Conservation (phyloP, 164 flowering plant species). For the grape (Vitis vinifera) region DNA sequence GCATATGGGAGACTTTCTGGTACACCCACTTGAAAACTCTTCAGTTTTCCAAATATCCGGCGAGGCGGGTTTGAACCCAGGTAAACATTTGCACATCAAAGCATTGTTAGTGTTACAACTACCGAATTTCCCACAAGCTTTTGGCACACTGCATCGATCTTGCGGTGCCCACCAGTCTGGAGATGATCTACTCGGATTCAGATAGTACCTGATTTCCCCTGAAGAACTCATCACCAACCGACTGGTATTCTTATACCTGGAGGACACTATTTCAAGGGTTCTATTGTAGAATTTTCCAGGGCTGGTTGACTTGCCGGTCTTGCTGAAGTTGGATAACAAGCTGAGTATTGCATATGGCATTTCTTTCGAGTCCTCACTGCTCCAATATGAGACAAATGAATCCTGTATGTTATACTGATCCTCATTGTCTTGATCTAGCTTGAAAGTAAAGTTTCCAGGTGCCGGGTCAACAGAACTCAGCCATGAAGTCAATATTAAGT, state of each 20-base stretch:
- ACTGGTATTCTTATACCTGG: constrained; percentile 3
- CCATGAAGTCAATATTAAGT: too few species aligned
- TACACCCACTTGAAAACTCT: constrained; percentile 19
- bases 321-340: constrained; percentile 12
- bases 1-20: background rate
- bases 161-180: constrained; percentile 17
- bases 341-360: background rate
- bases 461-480: constrained; percentile 14
- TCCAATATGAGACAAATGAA: constrained; percentile 16
- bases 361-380: constrained; percentile 6
- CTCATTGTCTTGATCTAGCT: background rate
- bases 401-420: constrained; percentile 5
- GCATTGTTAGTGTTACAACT: too few species aligned
- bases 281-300: too few species aligned
- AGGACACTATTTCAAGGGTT: too few species aligned
- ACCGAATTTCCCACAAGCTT: too few species aligned
- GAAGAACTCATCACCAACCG: constrained; percentile 20
- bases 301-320: too few species aligned
- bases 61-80: too few species aligned
- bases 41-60: constrained; percentile 6
- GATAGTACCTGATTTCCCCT: constrained; percentile 18
- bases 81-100: too few species aligned
- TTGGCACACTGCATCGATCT: background rate
- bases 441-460: constrained; percentile 22
- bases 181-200: background rate